These are phyloP conservation scores for Suillus paluster DNA, from an alignment of 768 basidiomycete species.

Conservation along the genomic window DNA sequence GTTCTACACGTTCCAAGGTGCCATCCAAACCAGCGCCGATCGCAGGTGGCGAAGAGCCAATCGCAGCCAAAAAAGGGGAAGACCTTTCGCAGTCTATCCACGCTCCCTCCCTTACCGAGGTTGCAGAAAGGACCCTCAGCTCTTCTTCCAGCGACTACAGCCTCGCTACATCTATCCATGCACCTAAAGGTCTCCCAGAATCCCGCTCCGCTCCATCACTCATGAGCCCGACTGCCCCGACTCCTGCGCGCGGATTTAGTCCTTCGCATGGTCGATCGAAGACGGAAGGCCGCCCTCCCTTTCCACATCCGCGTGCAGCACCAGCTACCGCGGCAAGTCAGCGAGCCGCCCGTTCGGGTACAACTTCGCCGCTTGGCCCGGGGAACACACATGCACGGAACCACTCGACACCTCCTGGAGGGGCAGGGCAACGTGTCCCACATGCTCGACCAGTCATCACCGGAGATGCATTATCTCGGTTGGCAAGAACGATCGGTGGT, in stretches of 20 bases:
- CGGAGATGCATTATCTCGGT: conserved; percentile 67
- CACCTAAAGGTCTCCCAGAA: conserved; percentile 47
- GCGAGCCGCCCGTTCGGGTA: conserved; percentile 47
- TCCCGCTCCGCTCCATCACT: conserved; percentile 40
- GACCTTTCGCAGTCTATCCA: conserved; percentile 35
- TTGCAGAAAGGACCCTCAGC: conserved; percentile 20
- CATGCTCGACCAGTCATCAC: conserved; percentile 73
- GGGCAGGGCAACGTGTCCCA: conserved; percentile 41
- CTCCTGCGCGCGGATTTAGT: conserved; percentile 34
- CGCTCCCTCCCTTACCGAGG: conserved; percentile 23
- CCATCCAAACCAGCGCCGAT: conserved; percentile 15
- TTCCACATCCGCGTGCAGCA: conserved; percentile 33
- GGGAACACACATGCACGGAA: conserved; percentile 51
- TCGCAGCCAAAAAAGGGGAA: conserved; percentile 18
- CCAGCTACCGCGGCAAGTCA: conserved; percentile 26
- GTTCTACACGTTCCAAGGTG: conserved; percentile 18
- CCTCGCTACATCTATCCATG: conserved; percentile 60
- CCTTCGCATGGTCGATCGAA: conserved; percentile 58
- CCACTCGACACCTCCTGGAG: conserved; percentile 65
- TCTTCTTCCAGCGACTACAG: conserved; percentile 37
- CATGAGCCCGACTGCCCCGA: conserved; percentile 30
- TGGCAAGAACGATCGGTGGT: conserved; percentile 65
- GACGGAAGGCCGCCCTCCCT: conserved; percentile 52
- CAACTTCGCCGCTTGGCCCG: conserved; percentile 47
- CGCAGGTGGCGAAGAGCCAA: conserved; percentile 17